These are phyloP conservation scores for Trichosporon sp. DNA, from an alignment of 1,284 basidiomycete genomes.

Conservation along the genomic window DNA sequence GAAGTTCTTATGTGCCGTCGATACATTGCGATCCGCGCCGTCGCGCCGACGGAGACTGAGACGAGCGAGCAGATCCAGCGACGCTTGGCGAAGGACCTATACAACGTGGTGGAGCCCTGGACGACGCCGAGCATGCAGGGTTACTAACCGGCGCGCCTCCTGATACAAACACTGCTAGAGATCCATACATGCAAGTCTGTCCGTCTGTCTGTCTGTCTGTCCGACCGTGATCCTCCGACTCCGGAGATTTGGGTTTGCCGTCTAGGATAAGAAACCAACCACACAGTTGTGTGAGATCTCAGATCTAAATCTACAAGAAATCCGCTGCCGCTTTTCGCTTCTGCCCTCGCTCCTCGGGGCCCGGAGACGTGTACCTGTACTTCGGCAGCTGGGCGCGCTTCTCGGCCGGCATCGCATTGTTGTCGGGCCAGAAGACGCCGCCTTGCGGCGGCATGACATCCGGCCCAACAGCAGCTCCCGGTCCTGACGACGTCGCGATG, in stretches of 20 bases:
- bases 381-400: constrained; percentile 67
- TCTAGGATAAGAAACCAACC: constrained; percentile 5
- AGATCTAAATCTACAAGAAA: constrained; percentile 33
- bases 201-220: background rate
- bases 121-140: constrained; percentile 24
- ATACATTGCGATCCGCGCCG: constrained; percentile 63
- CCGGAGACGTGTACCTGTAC: constrained; percentile 60
- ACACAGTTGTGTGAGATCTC: constrained; percentile 2
- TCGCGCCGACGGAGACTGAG: constrained; percentile 51
- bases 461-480: constrained; percentile 2
- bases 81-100: constrained; percentile 75
- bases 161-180: background rate
- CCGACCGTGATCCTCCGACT: background rate
- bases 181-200: constrained; percentile 1
- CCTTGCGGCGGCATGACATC: constrained; percentile 41
- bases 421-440: constrained; percentile 50
- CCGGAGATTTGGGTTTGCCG: background rate
- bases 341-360: constrained; percentile 30
- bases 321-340: constrained; percentile 51
- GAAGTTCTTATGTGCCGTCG: constrained; percentile 74
- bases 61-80: constrained; percentile 69
- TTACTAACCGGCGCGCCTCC: background rate
- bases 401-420: constrained; percentile 54
- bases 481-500: constrained; percentile 20
- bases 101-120: constrained; percentile 70